These are phyloP conservation scores for Mrakia frigida DNA, from an alignment of 768 basidiomycete species.

Conservation along the genomic window DNA sequence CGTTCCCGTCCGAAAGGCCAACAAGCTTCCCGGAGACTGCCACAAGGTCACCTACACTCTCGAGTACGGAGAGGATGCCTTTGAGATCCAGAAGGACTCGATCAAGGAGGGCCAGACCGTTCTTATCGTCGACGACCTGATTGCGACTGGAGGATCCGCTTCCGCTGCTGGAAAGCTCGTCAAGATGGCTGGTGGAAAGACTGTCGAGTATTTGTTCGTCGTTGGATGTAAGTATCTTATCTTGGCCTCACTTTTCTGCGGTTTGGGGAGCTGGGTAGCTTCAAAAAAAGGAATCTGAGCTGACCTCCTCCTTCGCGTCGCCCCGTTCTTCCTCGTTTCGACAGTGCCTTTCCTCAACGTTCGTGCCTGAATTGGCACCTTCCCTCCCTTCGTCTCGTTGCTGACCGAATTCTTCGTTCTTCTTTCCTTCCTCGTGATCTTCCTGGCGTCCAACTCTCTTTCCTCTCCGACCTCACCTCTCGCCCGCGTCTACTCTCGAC, in stretches of 20 bases:
- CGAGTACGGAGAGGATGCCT: conserved; percentile 93
- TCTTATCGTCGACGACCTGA: conserved; percentile 86
- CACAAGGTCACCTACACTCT: conserved; percentile 58
- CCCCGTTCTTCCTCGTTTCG: neutral
- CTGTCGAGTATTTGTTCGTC: conserved; percentile 90
- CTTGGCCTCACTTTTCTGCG: too few relatives aligned
- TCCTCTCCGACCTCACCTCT: too few relatives aligned
- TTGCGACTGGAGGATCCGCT: conserved; percentile 95
- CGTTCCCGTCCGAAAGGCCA: conserved; percentile 87
- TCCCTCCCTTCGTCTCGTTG: neutral
- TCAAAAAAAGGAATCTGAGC: neutral
- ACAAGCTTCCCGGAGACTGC: conserved; percentile 88
- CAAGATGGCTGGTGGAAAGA: conserved; percentile 70
- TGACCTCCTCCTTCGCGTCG: neutral
- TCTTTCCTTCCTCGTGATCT: neutral
- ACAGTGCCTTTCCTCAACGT: conserved; percentile 43
- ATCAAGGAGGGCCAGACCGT: conserved; percentile 78
- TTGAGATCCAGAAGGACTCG: conserved; percentile 88
- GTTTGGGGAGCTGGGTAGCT: too few relatives aligned
- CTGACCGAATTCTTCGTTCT: neutral
- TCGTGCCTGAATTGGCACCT: neutral
- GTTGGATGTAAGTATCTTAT: conserved; percentile 51
- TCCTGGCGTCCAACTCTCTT: neutral
- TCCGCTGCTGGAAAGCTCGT: conserved; percentile 87
- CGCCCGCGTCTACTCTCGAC: too few relatives aligned